phyloP scores from a whole-genome alignment of 164 flowering plant species.

The Santalum album region DNA sequence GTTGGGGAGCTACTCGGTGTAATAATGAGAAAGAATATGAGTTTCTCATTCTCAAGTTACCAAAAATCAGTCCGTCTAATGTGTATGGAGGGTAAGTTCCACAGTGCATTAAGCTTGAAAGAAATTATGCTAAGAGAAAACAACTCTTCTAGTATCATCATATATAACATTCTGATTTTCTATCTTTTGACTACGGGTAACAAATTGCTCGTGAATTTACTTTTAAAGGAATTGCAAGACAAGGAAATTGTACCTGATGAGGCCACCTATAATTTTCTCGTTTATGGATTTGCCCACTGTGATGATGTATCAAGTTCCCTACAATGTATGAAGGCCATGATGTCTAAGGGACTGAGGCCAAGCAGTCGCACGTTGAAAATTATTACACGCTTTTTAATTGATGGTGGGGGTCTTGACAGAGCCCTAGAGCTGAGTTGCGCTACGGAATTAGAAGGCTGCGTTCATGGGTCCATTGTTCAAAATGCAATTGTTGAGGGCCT shows the following conservation, averaged over 20 bases:
- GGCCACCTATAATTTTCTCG: constrained; percentile 58
- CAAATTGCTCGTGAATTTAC: constrained; percentile 13
- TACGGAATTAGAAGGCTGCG: constrained; percentile 61
- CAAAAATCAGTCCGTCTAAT: constrained; percentile 32
- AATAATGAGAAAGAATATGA: constrained; percentile 40
- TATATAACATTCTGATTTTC: constrained; percentile 59
- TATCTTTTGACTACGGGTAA: constrained; percentile 31
- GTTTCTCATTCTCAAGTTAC: constrained; percentile 42
- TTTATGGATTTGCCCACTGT: constrained; percentile 40
- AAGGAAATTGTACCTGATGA: constrained; percentile 37
- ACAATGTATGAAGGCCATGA: constrained; percentile 30
- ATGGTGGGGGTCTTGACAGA: constrained; percentile 28
- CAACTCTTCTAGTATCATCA: constrained; percentile 11
- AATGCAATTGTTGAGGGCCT: constrained; percentile 38
- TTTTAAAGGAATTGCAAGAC: constrained; percentile 38
- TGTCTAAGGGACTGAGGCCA: constrained; percentile 44
- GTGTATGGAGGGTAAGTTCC: constrained; percentile 34
- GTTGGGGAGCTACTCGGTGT: constrained; percentile 39
- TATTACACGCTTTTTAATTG: constrained; percentile 31
- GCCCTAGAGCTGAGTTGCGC: constrained; percentile 47
- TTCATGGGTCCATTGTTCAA: constrained; percentile 48
- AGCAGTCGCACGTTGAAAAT: constrained; percentile 49
- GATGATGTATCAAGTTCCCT: constrained; percentile 34
- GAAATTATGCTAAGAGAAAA: constrained; percentile 32
- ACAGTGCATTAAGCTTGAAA: constrained; percentile 39